phyloP scores from a whole-genome alignment of 495 filamentous ascomycete species.

The Talaromyces ruber region DNA sequence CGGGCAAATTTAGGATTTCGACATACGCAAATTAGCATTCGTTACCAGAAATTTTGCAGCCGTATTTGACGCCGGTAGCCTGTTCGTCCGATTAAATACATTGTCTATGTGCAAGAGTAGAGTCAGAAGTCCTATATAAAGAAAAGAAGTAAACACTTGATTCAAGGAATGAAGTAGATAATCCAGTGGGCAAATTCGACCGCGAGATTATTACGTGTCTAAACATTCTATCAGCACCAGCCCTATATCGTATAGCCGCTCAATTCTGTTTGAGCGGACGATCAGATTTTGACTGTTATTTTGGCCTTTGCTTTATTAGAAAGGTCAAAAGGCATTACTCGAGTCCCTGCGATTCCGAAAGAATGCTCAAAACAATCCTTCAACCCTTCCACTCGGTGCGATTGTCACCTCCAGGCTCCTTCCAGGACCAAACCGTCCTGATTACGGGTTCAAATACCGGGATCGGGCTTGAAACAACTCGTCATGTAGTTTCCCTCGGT shows the following conservation, averaged over 20 bases:
- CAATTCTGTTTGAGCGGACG: not conserved
- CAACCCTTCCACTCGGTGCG: not conserved
- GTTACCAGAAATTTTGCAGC: not conserved
- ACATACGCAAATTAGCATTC: not conserved
- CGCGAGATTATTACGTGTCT: not conserved
- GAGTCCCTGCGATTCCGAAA: not conserved
- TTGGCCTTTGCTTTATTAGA: not conserved
- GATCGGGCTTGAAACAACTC: conserved; percentile 38
- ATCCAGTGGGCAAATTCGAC: no score
- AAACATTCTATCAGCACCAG: not conserved
- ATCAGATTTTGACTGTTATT: not conserved
- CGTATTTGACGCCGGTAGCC: not conserved
- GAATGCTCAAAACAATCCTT: not conserved
- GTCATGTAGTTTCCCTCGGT: conserved; percentile 34
- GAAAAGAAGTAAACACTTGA: not conserved
- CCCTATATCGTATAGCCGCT: not conserved
- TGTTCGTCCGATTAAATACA: not conserved
- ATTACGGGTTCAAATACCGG: conserved; percentile 37
- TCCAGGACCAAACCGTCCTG: conserved; percentile 19
- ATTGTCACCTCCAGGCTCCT: not conserved
- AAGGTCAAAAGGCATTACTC: not conserved
- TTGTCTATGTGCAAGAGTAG: not conserved
- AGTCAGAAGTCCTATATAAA: not conserved
- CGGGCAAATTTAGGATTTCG: not conserved
- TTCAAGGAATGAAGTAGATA: not conserved